phyloP scores from a whole-genome alignment of 495 filamentous ascomycete species.

The Filosporella fistucella region DNA sequence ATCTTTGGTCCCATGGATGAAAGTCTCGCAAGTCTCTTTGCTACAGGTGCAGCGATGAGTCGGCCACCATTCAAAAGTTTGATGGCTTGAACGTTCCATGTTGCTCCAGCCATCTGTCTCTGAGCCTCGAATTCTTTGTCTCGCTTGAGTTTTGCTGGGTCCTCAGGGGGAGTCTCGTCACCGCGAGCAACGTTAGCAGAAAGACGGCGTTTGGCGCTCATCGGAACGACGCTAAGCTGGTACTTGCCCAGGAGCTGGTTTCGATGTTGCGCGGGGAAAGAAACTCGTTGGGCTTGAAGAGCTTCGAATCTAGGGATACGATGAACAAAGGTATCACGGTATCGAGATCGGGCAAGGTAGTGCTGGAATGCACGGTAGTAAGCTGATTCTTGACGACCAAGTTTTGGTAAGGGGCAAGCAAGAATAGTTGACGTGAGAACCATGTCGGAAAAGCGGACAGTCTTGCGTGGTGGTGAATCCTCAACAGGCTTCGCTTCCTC shows the following conservation, averaged over 20 bases:
- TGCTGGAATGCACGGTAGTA: conserved; percentile 88
- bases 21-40: conserved; percentile 49
- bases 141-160: conserved; percentile 56
- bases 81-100: conserved; percentile 77
- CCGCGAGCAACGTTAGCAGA: conserved; percentile 53
- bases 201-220: conserved; percentile 53
- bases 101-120: conserved; percentile 64
- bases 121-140: conserved; percentile 79
- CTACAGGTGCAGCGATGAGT: conserved; percentile 72
- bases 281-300: conserved; percentile 74
- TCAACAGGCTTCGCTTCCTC: no score
- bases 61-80: conserved; percentile 76
- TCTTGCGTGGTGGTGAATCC: conserved; percentile 51
- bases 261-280: conserved; percentile 55
- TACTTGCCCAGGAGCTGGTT: conserved; percentile 76
- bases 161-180: conserved; percentile 46
- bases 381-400: conserved; percentile 64
- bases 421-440: conserved; percentile 30
- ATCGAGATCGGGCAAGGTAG: conserved; percentile 50
- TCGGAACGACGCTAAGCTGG: conserved; percentile 52
- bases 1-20: conserved; percentile 38
- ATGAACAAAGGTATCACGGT: conserved; percentile 75
- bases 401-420: conserved; percentile 40
- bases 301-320: conserved; percentile 84
- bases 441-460: conserved; percentile 69